These are phyloP conservation scores for Coemansia sp. DNA, from an alignment of 192 early-diverging fungal genomes.

Conservation along the genomic window DNA sequence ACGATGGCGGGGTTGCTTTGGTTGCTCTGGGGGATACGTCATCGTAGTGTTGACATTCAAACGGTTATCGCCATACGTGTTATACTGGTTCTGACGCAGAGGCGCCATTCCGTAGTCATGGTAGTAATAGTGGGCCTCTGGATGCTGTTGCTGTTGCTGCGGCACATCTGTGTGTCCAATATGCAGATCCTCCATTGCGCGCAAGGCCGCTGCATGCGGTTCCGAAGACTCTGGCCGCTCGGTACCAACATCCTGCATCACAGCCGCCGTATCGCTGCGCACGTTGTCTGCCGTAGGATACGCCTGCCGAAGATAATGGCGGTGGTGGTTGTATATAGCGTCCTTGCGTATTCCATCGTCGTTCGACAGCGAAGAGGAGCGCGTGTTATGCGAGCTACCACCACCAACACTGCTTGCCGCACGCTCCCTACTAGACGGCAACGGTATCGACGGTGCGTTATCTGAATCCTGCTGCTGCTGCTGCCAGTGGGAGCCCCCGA, in stretches of 20 bases:
- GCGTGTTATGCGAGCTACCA: conserved; percentile 1
- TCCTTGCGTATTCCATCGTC: conserved; percentile 8
- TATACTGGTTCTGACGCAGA: background rate
- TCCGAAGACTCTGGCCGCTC: no score
- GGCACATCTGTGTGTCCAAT: background rate
- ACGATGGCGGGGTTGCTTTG: conserved; percentile 4
- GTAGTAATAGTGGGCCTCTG: conserved; percentile 3
- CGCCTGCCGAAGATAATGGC: conserved; percentile 11
- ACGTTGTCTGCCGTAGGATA: background rate
- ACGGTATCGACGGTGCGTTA: background rate
- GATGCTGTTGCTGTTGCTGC: conserved; percentile 13
- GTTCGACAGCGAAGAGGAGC: background rate
- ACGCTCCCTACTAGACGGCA: background rate
- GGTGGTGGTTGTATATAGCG: conserved; percentile 26
- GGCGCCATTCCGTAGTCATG: background rate
- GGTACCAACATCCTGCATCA: background rate
- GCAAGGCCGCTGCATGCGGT: background rate
- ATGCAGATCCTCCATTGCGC: conserved; percentile 15
- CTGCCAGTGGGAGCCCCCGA: background rate
- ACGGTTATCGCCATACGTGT: background rate
- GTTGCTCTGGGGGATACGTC: conserved; percentile 8
- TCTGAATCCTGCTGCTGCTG: background rate
- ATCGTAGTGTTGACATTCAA: background rate
- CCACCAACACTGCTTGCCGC: background rate
- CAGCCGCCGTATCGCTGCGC: background rate